These are phyloP conservation scores for Magnaporthiopsis poae DNA, from an alignment of 2,329 filamentous ascomycete genomes.

Conservation along the genomic window DNA sequence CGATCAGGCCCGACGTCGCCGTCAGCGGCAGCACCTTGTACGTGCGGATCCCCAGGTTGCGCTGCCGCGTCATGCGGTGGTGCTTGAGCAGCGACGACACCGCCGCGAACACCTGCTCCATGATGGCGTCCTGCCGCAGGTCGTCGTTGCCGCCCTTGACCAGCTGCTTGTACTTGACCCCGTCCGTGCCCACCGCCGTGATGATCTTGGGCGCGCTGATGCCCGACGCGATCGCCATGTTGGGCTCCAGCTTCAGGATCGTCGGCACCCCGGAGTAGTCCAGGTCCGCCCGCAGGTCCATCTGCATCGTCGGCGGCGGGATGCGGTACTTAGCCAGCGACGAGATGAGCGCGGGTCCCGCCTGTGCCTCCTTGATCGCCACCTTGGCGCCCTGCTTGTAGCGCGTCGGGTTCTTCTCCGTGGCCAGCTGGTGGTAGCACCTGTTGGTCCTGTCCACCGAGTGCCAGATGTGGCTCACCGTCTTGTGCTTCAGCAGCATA, in stretches of 20 bases:
- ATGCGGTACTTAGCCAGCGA: conserved; percentile 57
- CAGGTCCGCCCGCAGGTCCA: conserved; percentile 61
- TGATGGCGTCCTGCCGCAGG: conserved; percentile 90
- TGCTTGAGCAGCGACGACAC: conserved; percentile 82
- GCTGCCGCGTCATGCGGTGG: conserved; percentile 76
- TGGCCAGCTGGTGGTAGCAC: conserved; percentile 53
- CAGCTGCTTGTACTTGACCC: conserved; percentile 73
- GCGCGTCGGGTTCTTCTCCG: conserved; percentile 52
- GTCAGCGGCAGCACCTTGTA: conserved; percentile 94
- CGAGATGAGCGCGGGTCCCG: conserved; percentile 53
- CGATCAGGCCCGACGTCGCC: conserved; percentile 77
- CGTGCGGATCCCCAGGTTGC: conserved; percentile 80
- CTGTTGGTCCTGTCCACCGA: conserved; percentile 66
- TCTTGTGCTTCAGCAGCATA: conserved; percentile 43
- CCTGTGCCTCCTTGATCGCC: conserved; percentile 43
- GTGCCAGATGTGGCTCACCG: conserved; percentile 51
- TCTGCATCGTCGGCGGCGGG: conserved; percentile 78
- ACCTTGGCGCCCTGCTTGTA: conserved; percentile 61
- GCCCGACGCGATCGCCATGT: conserved; percentile 77
- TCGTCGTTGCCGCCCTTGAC: conserved; percentile 96
- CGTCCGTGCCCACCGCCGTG: conserved; percentile 69
- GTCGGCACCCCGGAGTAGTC: conserved; percentile 69
- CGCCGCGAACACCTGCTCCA: conserved; percentile 98
- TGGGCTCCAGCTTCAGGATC: conserved; percentile 61
- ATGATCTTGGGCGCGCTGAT: conserved; percentile 91